Percentiles rank a stretch among this genome's conserved stretches.
These are phyloP conservation scores for Hypsizygus marmoreus DNA, from an alignment of 768 basidiomycete genomes.

Conservation along the genomic window DNA sequence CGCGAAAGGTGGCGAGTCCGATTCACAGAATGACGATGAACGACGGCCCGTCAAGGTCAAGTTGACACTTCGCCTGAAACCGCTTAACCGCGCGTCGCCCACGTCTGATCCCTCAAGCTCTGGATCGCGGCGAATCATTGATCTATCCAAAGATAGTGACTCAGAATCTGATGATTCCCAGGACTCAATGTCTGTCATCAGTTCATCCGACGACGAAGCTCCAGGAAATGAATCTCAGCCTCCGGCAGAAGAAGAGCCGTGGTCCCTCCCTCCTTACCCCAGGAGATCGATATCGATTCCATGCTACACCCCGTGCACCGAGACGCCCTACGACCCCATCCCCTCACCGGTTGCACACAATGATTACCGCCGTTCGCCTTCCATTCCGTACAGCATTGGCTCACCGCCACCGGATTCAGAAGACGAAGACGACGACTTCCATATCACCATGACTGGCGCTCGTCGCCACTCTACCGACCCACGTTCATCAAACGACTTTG, in stretches of 20 bases:
- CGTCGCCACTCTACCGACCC: conserved; percentile 33
- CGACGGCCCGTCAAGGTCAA: conserved; percentile 66
- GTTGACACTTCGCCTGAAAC: conserved; percentile 66
- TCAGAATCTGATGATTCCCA: conserved; percentile 37
- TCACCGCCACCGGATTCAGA: conserved; percentile 77
- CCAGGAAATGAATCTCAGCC: conserved; percentile 13
- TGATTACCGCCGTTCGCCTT: conserved; percentile 56
- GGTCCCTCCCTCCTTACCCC: conserved; percentile 58
- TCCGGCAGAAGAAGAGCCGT: conserved; percentile 38
- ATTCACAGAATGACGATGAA: conserved; percentile 40
- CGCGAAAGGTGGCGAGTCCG: conserved; percentile 29
- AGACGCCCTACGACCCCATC: conserved; percentile 33
- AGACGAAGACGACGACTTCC: conserved; percentile 56
- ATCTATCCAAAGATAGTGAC: conserved; percentile 44
- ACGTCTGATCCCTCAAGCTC: conserved; percentile 24
- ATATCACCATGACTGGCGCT: conserved; percentile 43
- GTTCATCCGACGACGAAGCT: conserved; percentile 38
- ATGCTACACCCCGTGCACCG: conserved; percentile 49
- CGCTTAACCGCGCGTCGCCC: conserved; percentile 32
- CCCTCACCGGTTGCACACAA: conserved; percentile 23
- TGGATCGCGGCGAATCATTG: conserved; percentile 28
- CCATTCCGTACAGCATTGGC: conserved; percentile 54
- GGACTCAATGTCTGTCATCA: conserved; percentile 46
- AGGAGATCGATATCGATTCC: conserved; percentile 60
- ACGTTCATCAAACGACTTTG: conserved; percentile 24